Evolutionary conservation across 495 filamentous ascomycete genomes (phyloP).

Genomic region (Penicillium waksmanii): DNA sequence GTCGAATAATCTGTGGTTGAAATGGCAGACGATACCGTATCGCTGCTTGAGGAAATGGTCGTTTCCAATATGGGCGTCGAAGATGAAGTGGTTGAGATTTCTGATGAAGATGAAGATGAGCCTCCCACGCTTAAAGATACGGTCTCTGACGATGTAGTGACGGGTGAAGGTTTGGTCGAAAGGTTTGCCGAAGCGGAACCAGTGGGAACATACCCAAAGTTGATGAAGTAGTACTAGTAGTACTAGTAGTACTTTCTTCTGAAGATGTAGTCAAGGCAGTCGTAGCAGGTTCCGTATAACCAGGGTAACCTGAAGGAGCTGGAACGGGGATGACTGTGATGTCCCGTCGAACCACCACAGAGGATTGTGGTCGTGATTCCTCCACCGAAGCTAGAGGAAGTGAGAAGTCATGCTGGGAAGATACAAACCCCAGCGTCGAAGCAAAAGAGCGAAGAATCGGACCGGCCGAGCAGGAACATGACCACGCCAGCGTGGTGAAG

Average conservation of each 20-base stretch:
- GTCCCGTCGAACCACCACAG: not conserved
- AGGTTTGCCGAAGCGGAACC: too few species aligned
- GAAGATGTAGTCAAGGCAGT: too few species aligned
- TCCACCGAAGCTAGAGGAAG: too few species aligned
- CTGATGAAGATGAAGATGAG: too few species aligned
- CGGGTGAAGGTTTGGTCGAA: not conserved
- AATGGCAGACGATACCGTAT: not conserved
- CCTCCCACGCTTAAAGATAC: not conserved
- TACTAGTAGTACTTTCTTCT: too few species aligned
- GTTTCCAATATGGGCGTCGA: not conserved
- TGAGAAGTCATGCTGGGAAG: not conserved
- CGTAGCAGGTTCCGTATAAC: too few species aligned
- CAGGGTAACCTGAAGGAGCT: not conserved
- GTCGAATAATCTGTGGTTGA: too few species aligned
- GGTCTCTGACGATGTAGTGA: not conserved
- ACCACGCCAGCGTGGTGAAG: conserved; percentile 23
- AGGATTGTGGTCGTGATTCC: not conserved
- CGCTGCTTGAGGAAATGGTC: not conserved
- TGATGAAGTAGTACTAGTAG: too few species aligned
- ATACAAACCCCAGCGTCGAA: not conserved
- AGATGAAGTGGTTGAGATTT: not conserved
- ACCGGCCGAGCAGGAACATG: conserved; percentile 43
- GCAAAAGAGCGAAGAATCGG: conserved; percentile 35
- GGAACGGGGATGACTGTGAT: not conserved
- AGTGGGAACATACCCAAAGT: too few species aligned